These are phyloP conservation scores for Kalanchoe fedtschenkoi DNA, from an alignment of 164 flowering plant species.

Conservation along the genomic window DNA sequence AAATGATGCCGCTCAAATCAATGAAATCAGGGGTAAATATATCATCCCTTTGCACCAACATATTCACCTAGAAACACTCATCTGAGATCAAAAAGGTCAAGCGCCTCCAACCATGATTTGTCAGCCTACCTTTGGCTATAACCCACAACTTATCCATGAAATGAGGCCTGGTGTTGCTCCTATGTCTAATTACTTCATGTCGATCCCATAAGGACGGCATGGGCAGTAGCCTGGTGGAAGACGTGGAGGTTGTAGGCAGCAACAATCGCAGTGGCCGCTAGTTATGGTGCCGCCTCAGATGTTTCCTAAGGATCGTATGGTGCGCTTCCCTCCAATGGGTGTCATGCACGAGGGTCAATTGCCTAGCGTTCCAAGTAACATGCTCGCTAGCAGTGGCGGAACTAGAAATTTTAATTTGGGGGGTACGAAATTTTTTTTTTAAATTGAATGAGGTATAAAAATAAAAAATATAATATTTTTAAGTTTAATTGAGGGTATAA, in stretches of 20 bases:
- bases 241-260: slow-evolving; percentile 47
- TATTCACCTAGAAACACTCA: no score
- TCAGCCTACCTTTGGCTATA: slow-evolving; percentile 70
- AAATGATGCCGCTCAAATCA: no score
- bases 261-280: slow-evolving; percentile 52
- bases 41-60: no score
- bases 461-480: no score
- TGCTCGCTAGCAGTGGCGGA: no score
- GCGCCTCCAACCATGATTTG: no score
- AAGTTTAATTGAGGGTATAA: no score
- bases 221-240: slow-evolving; percentile 74
- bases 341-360: slow-evolving; percentile 38
- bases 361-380: slow-evolving; percentile 43
- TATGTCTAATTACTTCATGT: slow-evolving; percentile 56
- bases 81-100: no score
- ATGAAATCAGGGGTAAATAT: no score
- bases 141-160: slow-evolving; percentile 72
- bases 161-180: slow-evolving; percentile 74
- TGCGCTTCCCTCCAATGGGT: slow-evolving; percentile 52
- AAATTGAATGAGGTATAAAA: no score
- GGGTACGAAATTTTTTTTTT: no score
- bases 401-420: no score
- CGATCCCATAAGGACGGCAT: slow-evolving; percentile 68
- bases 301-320: slow-evolving; percentile 51
- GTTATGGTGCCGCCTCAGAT: slow-evolving; percentile 62